A percentile compares a stretch with the other conserved stretches of the same genome.
phyloP scores from a whole-genome alignment of 305 asterid genomes.

The Fraxinus angustifolia region DNA sequence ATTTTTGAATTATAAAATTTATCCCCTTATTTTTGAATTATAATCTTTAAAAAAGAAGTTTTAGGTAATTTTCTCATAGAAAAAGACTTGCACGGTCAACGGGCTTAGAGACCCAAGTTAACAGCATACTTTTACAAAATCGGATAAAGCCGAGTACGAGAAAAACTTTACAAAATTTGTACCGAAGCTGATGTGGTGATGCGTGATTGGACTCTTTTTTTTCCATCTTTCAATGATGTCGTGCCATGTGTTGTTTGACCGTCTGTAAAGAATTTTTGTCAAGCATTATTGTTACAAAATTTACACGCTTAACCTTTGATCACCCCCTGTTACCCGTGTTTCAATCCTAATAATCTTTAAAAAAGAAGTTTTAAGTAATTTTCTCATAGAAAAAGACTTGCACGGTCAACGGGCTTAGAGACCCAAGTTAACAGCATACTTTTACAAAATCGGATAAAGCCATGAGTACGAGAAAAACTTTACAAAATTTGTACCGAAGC shows the following conservation, averaged over 20 bases:
- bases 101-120: neutral
- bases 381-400: neutral
- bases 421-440: neutral
- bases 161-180: no score
- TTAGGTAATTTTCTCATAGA: no score
- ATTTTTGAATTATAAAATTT: no score
- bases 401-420: neutral
- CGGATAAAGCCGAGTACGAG: neutral
- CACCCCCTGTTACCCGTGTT: neutral
- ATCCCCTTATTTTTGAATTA: no score
- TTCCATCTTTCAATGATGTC: neutral
- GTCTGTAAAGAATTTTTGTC: neutral
- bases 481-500: neutral
- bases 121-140: neutral
- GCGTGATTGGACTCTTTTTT: neutral
- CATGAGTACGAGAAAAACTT: neutral
- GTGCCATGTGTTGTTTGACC: neutral
- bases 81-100: neutral
- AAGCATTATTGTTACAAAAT: neutral
- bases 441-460: neutral
- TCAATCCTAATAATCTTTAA: no score
- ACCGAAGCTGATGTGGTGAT: neutral
- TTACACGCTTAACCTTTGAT: neutral
- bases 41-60: no score
- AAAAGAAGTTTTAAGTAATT: no score